A percentile compares a stretch with the other conserved stretches of the same genome.
phyloP scores from a whole-genome alignment of 1,139 yeast genomes.

The Candida sp. region DNA sequence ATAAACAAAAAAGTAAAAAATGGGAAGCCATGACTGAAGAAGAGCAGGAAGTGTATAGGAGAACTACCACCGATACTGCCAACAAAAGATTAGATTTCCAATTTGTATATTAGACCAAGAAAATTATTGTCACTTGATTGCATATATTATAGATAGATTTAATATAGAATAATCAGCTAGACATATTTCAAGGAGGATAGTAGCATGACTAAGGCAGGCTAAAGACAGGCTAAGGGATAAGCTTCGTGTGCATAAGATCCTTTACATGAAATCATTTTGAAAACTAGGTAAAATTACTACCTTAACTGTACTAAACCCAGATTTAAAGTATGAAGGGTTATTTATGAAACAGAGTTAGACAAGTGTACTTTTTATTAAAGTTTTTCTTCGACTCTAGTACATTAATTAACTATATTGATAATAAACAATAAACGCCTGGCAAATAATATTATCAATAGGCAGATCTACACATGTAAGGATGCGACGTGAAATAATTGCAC shows the following conservation, averaged over 20 bases:
- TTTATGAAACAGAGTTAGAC: not conserved
- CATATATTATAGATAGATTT: not conserved
- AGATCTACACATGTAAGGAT: not conserved
- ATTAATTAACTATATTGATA: not conserved
- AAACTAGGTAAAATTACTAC: too few species aligned
- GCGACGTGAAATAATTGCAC: not conserved
- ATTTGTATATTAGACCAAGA: conserved; percentile 16
- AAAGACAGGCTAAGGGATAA: not conserved
- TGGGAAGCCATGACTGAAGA: conserved; percentile 50
- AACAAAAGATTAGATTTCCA: conserved; percentile 54
- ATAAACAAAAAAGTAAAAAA: conserved; percentile 34
- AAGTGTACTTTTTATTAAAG: not conserved
- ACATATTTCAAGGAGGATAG: too few species aligned
- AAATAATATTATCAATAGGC: not conserved
- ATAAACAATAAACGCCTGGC: not conserved
- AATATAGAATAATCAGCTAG: too few species aligned
- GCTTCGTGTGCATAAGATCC: not conserved
- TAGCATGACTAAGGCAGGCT: too few species aligned
- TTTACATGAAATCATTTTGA: not conserved
- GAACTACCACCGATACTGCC: conserved; percentile 46
- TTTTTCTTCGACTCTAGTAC: not conserved
- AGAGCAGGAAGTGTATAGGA: conserved; percentile 43
- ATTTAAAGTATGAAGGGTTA: not conserved
- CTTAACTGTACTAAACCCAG: not conserved
- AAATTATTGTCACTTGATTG: not conserved